Conservation (phyloP, 805 yeast species). For the Scheffersomyces stipitis region DNA sequence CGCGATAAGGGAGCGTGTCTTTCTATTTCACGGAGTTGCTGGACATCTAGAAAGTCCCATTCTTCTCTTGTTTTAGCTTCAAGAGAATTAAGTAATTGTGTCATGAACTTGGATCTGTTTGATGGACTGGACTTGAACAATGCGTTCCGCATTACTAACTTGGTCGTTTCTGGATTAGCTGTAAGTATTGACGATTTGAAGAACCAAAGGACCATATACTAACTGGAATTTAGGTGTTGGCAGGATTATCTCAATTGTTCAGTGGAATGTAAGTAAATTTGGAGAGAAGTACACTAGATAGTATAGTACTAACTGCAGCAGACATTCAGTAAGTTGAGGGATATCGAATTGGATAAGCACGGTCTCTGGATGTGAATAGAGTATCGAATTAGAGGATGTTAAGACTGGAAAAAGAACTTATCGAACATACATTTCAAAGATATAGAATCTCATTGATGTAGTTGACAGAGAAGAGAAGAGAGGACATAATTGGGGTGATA, state of each 20-base stretch:
- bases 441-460: no score
- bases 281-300: neutral
- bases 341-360: no score
- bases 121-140: slow-evolving; percentile 44
- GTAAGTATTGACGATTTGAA: slow-evolving; percentile 34
- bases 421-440: no score
- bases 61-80: no score
- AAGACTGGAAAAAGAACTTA: neutral
- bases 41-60: no score
- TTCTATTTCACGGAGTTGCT: no score
- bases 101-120: slow-evolving; percentile 45
- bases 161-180: slow-evolving; percentile 53
- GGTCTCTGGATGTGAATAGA: no score
- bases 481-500: no score
- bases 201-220: neutral
- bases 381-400: neutral
- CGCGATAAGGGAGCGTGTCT: no score
- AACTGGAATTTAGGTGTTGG: slow-evolving; percentile 34
- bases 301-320: slow-evolving; percentile 26
- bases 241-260: slow-evolving; percentile 52
- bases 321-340: slow-evolving; percentile 29
- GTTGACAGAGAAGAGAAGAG: no score
- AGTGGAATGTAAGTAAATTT: slow-evolving; percentile 44
- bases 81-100: no score
- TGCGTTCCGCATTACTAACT: slow-evolving; percentile 51